These are phyloP conservation scores for Monosporascus sp. DNA, from an alignment of 2,329 filamentous ascomycete species.

Conservation along the genomic window DNA sequence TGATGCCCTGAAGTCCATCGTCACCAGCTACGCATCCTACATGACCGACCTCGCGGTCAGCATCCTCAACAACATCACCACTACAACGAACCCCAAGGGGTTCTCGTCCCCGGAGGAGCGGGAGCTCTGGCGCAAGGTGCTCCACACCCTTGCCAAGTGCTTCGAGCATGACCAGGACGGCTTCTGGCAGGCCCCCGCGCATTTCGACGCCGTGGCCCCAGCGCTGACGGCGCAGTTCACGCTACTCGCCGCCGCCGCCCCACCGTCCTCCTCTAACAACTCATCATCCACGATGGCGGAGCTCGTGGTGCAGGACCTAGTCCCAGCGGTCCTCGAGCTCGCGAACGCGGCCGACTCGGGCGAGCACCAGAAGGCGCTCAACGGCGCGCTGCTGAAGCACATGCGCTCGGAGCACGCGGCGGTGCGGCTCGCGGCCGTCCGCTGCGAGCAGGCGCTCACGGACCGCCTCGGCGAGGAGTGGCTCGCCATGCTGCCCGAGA, in stretches of 20 bases:
- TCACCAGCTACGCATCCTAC: conserved; percentile 86
- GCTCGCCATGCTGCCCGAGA: conserved; percentile 85
- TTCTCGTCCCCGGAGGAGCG: conserved; percentile 37
- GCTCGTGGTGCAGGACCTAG: conserved; percentile 44
- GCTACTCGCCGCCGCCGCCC: conserved; percentile 36
- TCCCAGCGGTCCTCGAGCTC: conserved; percentile 74
- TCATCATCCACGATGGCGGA: not conserved
- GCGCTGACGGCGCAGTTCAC: conserved; percentile 64
- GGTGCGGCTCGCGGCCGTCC: conserved; percentile 75
- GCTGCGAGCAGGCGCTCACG: conserved; percentile 74
- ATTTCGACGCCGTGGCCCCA: conserved; percentile 68
- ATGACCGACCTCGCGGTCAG: conserved; percentile 69
- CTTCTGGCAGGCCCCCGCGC: conserved; percentile 90
- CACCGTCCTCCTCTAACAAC: not conserved
- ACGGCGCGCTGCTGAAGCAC: conserved; percentile 69
- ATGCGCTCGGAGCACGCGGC: conserved; percentile 67
- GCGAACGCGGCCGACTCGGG: conserved; percentile 76
- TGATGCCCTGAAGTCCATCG: conserved; percentile 81
- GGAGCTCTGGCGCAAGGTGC: conserved; percentile 61
- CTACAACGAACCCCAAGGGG: conserved; percentile 34
- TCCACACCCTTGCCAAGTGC: conserved; percentile 66
- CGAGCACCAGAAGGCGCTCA: conserved; percentile 87
- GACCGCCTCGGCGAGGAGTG: conserved; percentile 85
- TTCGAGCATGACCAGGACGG: conserved; percentile 90
- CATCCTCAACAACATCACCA: conserved; percentile 58